phyloP scores from a whole-genome alignment of 83 land plant genomes.

The Larix sibirica region DNA sequence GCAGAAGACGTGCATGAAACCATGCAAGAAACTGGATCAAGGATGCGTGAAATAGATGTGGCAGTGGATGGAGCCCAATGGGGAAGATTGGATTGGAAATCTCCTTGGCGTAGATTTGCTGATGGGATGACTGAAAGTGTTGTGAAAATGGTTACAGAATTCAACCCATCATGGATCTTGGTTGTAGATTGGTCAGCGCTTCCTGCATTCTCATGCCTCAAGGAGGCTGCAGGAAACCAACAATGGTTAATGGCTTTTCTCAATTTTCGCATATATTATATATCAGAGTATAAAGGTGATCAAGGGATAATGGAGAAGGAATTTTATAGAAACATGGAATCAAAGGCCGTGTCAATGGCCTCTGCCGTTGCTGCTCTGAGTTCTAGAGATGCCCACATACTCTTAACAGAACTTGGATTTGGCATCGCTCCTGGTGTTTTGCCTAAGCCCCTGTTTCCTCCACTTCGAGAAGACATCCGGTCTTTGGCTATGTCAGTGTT shows the following conservation, averaged over 20 bases:
- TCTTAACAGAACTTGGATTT: slow-evolving; percentile 18
- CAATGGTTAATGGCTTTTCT: slow-evolving; percentile 27
- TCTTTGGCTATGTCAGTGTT: slow-evolving; percentile 15
- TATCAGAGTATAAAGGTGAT: slow-evolving; percentile 26
- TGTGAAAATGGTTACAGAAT: slow-evolving; percentile 7
- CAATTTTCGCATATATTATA: slow-evolving; percentile 23
- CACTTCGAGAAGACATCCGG: slow-evolving; percentile 24
- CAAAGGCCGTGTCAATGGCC: slow-evolving; percentile 31
- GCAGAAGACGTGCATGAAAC: not conserved
- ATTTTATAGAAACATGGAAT: slow-evolving; percentile 24
- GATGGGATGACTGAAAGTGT: slow-evolving; percentile 12
- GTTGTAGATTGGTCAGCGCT: slow-evolving; percentile 30
- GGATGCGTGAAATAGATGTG: slow-evolving; percentile 18
- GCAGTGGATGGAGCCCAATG: slow-evolving; percentile 16
- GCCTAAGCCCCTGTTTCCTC: slow-evolving; percentile 27
- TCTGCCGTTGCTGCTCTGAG: slow-evolving; percentile 30
- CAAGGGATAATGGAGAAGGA: slow-evolving; percentile 17
- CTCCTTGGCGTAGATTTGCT: slow-evolving; percentile 27
- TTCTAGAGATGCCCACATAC: slow-evolving; percentile 30
- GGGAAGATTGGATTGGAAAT: slow-evolving; percentile 32
- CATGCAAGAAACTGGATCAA: not conserved
- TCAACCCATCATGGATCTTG: slow-evolving; percentile 27
- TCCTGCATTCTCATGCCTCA: slow-evolving; percentile 21
- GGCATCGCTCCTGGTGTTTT: slow-evolving; percentile 22
- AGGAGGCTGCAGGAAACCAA: not conserved